These are phyloP conservation scores for Phoma sp. DNA, from an alignment of 2,329 filamentous ascomycete species.

Conservation along the genomic window DNA sequence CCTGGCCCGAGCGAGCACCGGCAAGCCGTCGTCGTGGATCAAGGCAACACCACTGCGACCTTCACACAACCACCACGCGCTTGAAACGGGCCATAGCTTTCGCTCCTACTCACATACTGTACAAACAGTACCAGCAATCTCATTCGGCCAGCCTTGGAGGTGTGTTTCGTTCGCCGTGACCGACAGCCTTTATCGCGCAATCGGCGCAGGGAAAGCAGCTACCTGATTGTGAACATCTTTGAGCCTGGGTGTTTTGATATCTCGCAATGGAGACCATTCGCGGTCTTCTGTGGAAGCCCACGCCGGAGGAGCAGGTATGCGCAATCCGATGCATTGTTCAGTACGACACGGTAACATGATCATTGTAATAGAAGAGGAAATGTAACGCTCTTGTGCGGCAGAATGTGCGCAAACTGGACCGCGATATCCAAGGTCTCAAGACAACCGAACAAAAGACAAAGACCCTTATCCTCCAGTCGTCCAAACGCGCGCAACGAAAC, in stretches of 20 bases:
- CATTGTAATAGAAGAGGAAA: constrained; percentile 77
- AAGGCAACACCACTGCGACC: constrained; percentile 27
- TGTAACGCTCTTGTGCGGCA: constrained; percentile 88
- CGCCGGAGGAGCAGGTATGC: constrained; percentile 86
- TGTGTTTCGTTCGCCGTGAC: neutral
- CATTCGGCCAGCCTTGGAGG: neutral
- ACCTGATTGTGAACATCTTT: neutral
- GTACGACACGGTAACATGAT: constrained; percentile 17
- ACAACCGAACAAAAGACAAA: constrained; percentile 76
- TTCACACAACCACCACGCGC: constrained; percentile 10
- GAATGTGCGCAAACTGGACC: constrained; percentile 93
- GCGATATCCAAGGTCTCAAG: constrained; percentile 82
- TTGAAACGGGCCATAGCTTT: neutral
- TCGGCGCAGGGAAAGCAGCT: constrained; percentile 2
- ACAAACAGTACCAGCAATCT: neutral
- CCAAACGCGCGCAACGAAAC: constrained; percentile 80
- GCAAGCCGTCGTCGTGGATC: constrained; percentile 18
- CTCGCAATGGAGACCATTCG: constrained; percentile 81
- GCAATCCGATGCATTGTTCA: neutral
- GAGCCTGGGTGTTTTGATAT: neutral
- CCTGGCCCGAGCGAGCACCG: constrained; percentile 25
- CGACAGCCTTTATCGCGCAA: constrained; percentile 1
- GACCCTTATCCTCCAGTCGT: constrained; percentile 81
- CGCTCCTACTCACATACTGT: neutral
- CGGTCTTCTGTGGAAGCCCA: constrained; percentile 87